Base-by-base conservation (phyloP, 768 basidiomycete species). In the Lactifluus pinguis region DNA sequence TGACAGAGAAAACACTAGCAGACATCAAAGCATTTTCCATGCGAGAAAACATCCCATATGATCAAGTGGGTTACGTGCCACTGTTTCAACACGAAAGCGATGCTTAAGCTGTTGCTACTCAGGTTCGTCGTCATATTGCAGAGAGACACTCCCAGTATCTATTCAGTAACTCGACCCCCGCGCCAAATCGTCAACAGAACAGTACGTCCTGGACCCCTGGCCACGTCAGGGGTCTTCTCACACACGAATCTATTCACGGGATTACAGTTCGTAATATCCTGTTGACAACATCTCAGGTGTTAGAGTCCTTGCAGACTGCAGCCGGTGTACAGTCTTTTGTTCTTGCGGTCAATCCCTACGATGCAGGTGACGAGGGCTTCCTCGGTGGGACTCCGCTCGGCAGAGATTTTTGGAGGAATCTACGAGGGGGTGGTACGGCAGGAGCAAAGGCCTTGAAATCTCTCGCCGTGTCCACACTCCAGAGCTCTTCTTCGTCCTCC, bases 391-490 rank as follows among this genome's bases (percentile, higher is more conserved):
- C 84, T 1, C 48, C 80, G 4, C 65, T 74, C 8, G 86, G 85
- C 6, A 76, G 84, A 44, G 84, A 86, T 60, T 88, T 84, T 64
- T 88, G 85, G 84, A 74, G 83, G 19, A 77, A 79, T 13, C 69
- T 85, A 58, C 72, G 85, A 56, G 76, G 78, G 14, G 84, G 86
- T 4, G 85, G 85, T 9, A 77, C 79, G 11, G 67, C 74, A 11
- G 86, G 86, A 4, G 83, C 80, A 39, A 77, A 75, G 59, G 72
- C 78, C 4, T 85, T 87, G 74, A 83, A 79, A 65, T 63, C 72
- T 4, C 73, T 78, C 58, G 56, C 34, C 36, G 4, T 32, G 39
- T 44, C 55, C 4, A 51, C 56, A 17, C 36, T 49, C 25, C 55
- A 56, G 21, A 44, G 52, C 42, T 19, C 42, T 9, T 48, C 54